Base-by-base conservation (phyloP, 805 yeast genomes). In the Teunomyces cretensis region DNA sequence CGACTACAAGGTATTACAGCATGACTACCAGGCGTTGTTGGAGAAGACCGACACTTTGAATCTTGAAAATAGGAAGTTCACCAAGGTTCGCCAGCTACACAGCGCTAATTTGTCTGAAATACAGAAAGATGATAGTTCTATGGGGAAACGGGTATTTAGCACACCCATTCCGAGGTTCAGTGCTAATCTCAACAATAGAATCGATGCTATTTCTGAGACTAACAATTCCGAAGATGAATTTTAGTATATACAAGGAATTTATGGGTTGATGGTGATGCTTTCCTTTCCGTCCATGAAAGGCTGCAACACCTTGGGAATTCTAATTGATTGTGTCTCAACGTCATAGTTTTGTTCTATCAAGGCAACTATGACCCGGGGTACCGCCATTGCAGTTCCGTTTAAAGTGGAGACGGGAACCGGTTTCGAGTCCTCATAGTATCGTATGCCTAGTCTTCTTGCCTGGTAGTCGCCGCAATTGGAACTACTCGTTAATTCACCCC, bases 321-420 rank as follows among this genome's bases (percentile, higher is more conserved):
- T 50, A 5, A 91, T 76, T 4, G 74, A 62, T 11, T 80, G 67
- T 0, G 78, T 74, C 2, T 53, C 63, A 2, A 82, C 77, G 50
- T 89, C 84, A 57, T 86, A 94, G 54, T 77, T 78, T 61, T 86
- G 94, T 66, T 94, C 99, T 4, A 92, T 68, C n/a, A 94, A 75
- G 1, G 98, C 97, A 15, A 91, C 76, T 14, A 94, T 82, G 1
- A 91, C 84, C 47, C 99, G 72, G 2, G 99, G 99, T 12, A 92
- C 84, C 1, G 99, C 99, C 78, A 91, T 77, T 1, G 96, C 96
- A 0, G 99, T 94, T 13, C 97, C 99, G 54, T 94, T 94, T 38
- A 94, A 72, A 0, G 99, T 94, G 50, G 88, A 90, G 0, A 81
- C 89, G 36, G 67, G 60, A n/a, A 68, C 49, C 38, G 64, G 67